Evolutionary conservation across 306 rosid species (phyloP).

Genomic region (Herpetospermum pedunculosum): DNA sequence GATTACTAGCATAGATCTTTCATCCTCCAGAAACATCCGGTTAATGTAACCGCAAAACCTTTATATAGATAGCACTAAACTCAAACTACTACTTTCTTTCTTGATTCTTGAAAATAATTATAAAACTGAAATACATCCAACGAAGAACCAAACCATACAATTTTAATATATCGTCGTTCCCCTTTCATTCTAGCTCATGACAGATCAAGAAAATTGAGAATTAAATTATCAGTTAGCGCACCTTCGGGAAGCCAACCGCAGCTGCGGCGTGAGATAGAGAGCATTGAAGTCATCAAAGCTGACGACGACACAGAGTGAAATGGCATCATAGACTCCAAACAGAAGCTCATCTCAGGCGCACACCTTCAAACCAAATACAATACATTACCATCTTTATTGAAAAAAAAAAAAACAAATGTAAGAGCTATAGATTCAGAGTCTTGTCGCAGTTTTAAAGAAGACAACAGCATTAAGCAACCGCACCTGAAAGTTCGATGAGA

Average conservation of each 20-base stretch:
- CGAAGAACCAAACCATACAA: neutral
- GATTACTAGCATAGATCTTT: neutral
- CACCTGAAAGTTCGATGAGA: conserved; percentile 48
- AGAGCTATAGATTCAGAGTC: neutral
- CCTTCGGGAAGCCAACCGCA: conserved; percentile 77
- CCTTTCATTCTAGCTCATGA: neutral
- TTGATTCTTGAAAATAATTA: neutral
- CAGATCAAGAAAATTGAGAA: neutral
- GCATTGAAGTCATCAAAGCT: conserved; percentile 85
- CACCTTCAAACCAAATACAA: conserved; percentile 30
- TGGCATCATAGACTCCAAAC: conserved; percentile 80
- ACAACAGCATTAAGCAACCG: neutral
- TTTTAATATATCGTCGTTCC: neutral
- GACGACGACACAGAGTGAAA: conserved; percentile 77
- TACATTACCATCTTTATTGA: neutral
- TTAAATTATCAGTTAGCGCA: conserved; percentile 13
- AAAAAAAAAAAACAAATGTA: neutral
- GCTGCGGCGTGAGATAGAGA: conserved; percentile 39
- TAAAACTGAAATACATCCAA: neutral
- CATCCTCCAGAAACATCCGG: neutral
- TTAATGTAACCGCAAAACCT: neutral
- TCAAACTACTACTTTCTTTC: neutral
- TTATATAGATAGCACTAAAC: neutral
- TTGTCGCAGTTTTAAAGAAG: neutral
- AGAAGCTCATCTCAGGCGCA: conserved; percentile 62